Evolutionary conservation across 1,139 yeast species (phyloP), one percentile per base, ranked within the genome.

Genomic region (Pichia sp.): DNA sequence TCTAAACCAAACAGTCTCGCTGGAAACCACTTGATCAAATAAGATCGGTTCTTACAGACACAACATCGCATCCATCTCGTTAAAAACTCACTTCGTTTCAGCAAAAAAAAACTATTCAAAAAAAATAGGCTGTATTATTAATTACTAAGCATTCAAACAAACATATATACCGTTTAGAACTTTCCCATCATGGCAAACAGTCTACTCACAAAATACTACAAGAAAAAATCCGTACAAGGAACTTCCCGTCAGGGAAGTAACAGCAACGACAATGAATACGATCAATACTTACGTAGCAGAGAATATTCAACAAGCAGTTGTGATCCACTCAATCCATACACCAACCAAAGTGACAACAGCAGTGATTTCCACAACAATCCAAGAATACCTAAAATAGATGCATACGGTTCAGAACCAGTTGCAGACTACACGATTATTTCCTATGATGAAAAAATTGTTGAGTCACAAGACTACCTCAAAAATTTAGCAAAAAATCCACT

Each of bases 401-500:
- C 40, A 2, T 39, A 32, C 20, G 40, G 32, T 39, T n/a, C 38
- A 15, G 38, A 38, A n/a, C 43, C 43, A 4, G 24, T 39, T 20
- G 15, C 38, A 5, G 9, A 33, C 15, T 43, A 38, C n/a, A 32
- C 41, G 11, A 43, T 43, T 11, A 22, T 24, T 12, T 15, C 34
- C 6, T 43, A 35, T 28, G 18, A 28, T 17, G 40, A 42, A 42
- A 20, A 34, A 2, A 27, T 42, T 15, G 28, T 35, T 18, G 17
- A 35, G n/a, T 19, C 34, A 9, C 14, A 36, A n/a, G 81, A 74
- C 42, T 82, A 78, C 72, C 64, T 67, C 2, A 61, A 62, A 48
- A 55, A 66, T 5, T 54, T 73, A 1, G 61, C 73, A 38, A 54
- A 60, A 19, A 54, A 73, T 49, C 88, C 90, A 0, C 53, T 65